These are phyloP conservation scores for Leavenworthia alabamica DNA, from an alignment of 345 rosid genomes.

Conservation along the genomic window DNA sequence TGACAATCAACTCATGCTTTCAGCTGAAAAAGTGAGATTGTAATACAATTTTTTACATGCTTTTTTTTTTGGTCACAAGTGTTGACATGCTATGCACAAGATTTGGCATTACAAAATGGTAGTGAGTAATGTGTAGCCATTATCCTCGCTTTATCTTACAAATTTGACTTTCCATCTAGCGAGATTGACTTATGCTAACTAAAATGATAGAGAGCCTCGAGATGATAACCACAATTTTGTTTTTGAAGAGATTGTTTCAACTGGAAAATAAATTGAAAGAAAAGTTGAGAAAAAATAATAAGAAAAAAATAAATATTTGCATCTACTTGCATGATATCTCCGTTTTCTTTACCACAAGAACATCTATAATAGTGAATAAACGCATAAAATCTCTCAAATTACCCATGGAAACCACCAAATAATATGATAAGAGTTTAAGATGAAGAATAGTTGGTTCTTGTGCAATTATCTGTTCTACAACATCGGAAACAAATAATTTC, in stretches of 20 bases:
- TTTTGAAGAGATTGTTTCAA: too few species aligned
- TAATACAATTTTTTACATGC: background rate
- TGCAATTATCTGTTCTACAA: constrained; percentile 58
- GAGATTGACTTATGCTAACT: too few species aligned
- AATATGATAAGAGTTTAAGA: constrained; percentile 68
- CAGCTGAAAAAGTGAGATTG: background rate
- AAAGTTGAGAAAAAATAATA: too few species aligned
- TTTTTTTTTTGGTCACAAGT: too few species aligned
- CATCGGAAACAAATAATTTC: constrained; percentile 49
- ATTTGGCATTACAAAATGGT: background rate
- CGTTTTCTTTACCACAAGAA: too few species aligned
- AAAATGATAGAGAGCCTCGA: too few species aligned
- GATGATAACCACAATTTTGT: too few species aligned
- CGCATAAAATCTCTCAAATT: constrained; percentile 24
- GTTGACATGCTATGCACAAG: background rate
- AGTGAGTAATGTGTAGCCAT: background rate
- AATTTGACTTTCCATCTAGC: too few species aligned
- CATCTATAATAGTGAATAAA: too few species aligned
- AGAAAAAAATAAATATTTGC: background rate
- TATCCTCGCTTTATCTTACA: too few species aligned
- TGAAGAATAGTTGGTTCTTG: constrained; percentile 73
- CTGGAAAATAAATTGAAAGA: too few species aligned
- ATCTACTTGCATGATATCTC: background rate
- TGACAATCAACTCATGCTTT: background rate
- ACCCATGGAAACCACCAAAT: constrained; percentile 88